phyloP scores from a whole-genome alignment of 2,329 filamentous ascomycete species.

The Apiospora saccharicola region DNA sequence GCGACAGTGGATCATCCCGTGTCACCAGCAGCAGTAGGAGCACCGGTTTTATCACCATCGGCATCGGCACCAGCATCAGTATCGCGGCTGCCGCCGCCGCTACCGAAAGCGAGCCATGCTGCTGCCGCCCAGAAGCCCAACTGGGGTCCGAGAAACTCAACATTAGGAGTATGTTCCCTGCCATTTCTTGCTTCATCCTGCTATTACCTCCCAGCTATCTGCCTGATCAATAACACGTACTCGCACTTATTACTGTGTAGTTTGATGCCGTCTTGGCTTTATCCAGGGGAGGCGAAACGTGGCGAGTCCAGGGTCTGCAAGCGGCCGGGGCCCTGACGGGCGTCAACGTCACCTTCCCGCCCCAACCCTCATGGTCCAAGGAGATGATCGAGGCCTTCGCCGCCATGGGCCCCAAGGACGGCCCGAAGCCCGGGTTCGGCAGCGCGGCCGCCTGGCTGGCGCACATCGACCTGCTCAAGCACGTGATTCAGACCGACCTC shows the following conservation, averaged over 20 bases:
- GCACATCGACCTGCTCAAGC: slow-evolving; percentile 42
- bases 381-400: slow-evolving; percentile 41
- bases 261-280: not conserved
- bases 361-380: slow-evolving; percentile 40
- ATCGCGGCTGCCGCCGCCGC: not conserved
- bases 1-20: not conserved
- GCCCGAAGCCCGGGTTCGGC: slow-evolving; percentile 28
- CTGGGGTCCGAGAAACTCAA: not conserved
- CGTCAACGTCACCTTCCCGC: slow-evolving; percentile 42
- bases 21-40: too few relatives aligned
- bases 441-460: slow-evolving; percentile 40
- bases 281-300: slow-evolving; percentile 27
- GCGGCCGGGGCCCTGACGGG: slow-evolving; percentile 43
- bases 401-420: slow-evolving; percentile 31
- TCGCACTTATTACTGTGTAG: not conserved
- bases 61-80: too few relatives aligned
- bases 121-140: not conserved
- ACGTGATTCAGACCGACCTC: slow-evolving; percentile 40
- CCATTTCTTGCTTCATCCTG: not conserved
- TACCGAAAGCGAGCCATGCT: not conserved
- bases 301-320: slow-evolving; percentile 45
- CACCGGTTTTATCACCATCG: too few relatives aligned
- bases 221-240: not conserved
- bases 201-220: not conserved
- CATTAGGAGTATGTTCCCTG: not conserved